phyloP scores from a whole-genome alignment of 495 filamentous ascomycete genomes.

The Pyrenula massariospora region DNA sequence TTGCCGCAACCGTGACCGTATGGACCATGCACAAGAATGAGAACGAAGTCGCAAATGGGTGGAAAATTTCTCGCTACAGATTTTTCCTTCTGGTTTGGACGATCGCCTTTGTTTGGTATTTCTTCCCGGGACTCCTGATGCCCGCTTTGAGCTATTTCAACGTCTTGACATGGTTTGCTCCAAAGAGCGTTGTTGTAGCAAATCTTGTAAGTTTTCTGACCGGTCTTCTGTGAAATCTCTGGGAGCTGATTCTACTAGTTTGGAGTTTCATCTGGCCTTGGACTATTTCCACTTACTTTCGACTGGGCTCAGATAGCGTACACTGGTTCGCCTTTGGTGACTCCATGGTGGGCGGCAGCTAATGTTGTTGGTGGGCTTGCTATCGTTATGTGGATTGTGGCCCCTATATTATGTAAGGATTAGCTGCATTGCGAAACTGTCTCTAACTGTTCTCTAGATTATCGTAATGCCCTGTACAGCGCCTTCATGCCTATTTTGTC shows the following conservation, averaged over 20 bases:
- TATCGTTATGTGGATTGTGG: conserved; percentile 81
- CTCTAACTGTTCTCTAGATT: conserved; percentile 31
- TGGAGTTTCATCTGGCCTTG: conserved; percentile 72
- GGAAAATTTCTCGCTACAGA: conserved; percentile 67
- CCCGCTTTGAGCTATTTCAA: conserved; percentile 84
- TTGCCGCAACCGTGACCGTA: conserved; percentile 82
- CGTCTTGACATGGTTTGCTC: conserved; percentile 84
- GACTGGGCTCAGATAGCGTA: conserved; percentile 92
- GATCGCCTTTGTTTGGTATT: conserved; percentile 63
- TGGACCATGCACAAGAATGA: conserved; percentile 74
- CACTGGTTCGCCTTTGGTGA: conserved; percentile 75
- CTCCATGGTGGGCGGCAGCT: conserved; percentile 83
- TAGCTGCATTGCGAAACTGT: not conserved
- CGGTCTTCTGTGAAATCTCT: no score
- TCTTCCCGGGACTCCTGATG: conserved; percentile 73
- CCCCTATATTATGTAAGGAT: conserved; percentile 53
- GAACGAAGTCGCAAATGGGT: conserved; percentile 72
- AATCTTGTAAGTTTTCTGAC: conserved; percentile 57
- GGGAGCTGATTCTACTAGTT: conserved; percentile 29
- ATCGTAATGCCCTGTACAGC: conserved; percentile 63
- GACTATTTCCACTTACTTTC: conserved; percentile 79
- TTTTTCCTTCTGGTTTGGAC: conserved; percentile 70
- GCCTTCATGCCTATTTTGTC: conserved; percentile 74
- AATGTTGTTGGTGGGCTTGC: conserved; percentile 80
- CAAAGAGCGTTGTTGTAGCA: conserved; percentile 55